Percentiles rank a stretch among this genome's conserved stretches.
Evolutionary conservation across 768 basidiomycete species (phyloP).

Genomic region (Coprinopsis marcescibilis): DNA sequence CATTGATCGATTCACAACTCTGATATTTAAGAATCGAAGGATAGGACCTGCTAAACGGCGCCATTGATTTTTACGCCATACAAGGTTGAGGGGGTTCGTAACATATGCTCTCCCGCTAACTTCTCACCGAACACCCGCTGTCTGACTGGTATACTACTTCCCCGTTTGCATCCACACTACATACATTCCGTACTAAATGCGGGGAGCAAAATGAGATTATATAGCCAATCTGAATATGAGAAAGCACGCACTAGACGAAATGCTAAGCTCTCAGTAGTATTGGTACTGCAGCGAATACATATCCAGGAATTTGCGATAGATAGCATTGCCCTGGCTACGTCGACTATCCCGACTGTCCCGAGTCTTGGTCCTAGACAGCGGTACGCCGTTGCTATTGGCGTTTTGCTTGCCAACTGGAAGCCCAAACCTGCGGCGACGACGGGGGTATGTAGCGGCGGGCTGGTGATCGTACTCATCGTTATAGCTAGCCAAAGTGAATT

Average conservation of each 20-base stretch:
- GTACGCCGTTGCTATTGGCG: not conserved
- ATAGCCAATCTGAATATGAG: not conserved
- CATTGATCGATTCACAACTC: too few relatives aligned
- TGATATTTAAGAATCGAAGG: too few relatives aligned
- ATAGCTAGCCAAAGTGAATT: not conserved
- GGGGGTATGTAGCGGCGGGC: not conserved
- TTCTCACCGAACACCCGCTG: too few relatives aligned
- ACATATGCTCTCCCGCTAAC: too few relatives aligned
- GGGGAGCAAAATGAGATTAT: not conserved
- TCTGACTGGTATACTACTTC: too few relatives aligned
- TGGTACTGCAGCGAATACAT: constrained; percentile 3
- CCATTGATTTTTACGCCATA: too few relatives aligned
- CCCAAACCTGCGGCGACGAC: constrained; percentile 1
- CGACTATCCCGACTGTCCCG: not conserved
- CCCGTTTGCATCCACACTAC: too few relatives aligned
- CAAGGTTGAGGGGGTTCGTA: too few relatives aligned
- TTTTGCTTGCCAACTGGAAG: not conserved
- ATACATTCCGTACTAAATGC: too few relatives aligned
- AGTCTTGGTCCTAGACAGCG: not conserved
- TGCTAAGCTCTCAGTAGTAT: not conserved
- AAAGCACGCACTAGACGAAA: too few relatives aligned
- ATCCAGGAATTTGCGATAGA: constrained; percentile 2
- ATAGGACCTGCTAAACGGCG: too few relatives aligned
- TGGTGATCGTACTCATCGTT: not conserved
- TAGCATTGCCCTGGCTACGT: too few relatives aligned